Evolutionary conservation across 495 filamentous ascomycete species (phyloP), one percentile per base, ranked within the genome.

Genomic region (Delitschia confertaspora): DNA sequence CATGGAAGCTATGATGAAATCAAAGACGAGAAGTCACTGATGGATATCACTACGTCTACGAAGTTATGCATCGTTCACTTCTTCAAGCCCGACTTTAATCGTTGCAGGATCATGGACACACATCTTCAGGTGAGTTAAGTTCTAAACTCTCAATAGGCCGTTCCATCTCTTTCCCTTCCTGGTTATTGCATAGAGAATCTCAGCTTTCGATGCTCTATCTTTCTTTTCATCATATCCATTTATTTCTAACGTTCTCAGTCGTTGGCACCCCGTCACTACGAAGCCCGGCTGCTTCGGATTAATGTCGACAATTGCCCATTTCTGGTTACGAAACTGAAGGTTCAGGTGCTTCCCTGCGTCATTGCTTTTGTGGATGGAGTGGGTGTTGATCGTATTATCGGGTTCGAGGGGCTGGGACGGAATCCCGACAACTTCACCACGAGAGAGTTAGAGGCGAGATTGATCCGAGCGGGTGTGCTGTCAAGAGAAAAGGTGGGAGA

Each of bases 231-330:
- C 56, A 37, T 6, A 51, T 41, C 60, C 32, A 22, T 34, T 21
- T 41, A 6, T 29, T 34, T 33, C 38, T 42, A 23, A 51, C 21
- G 13, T 17, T 22, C 23, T 34, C 44, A 67, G 59, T 53, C 44
- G 13, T 64, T 88, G 34, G 80, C 81, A 3, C 61, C 62, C 11
- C 70, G 62, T 33, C 82, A 88, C 60, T 71, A 78, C 38, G 80
- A 84, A 51, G 78, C 82, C 2, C 67, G 78, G 8, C 81, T 87
- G 54, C 65, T 82, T 17, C 68, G 69, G 6, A 79, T 85, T 13
- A 74, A 81, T 52, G 83, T 87, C 32, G 77, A 78, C 25, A 76
- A 83, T 38, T 80, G 79, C 29, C 79, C 82, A 0, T 88, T 86
- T 42, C 59, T 88, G 16, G 79, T 83, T 8, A 73, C 75, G 48